phyloP scores from a whole-genome alignment of 2,329 filamentous ascomycete species.

The Hawksworthiomyces lignivorus region DNA sequence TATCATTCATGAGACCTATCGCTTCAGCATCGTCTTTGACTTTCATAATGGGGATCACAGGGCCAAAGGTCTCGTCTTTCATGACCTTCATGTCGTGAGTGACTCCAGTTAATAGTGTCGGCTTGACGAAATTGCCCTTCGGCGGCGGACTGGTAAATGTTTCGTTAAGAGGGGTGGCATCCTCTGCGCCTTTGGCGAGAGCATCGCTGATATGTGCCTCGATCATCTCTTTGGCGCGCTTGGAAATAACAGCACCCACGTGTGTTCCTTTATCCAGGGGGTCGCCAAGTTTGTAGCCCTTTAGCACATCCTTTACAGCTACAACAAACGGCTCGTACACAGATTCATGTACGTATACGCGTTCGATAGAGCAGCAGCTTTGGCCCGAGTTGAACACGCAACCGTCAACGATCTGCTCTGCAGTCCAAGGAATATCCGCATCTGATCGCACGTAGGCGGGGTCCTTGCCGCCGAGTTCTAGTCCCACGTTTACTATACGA shows the following conservation, averaged over 20 bases:
- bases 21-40: constrained; percentile 77
- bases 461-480: constrained; percentile 93
- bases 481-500: constrained; percentile 74
- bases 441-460: constrained; percentile 82
- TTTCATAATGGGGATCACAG: constrained; percentile 83
- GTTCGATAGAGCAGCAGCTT: constrained; percentile 88
- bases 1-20: constrained; percentile 83
- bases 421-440: constrained; percentile 83
- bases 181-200: constrained; percentile 71
- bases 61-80: constrained; percentile 92
- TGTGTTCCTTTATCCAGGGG: constrained; percentile 72
- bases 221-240: constrained; percentile 67
- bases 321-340: constrained; percentile 78
- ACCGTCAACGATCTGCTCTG: constrained; percentile 90
- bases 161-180: constrained; percentile 70
- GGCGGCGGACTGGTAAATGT: constrained; percentile 64
- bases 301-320: constrained; percentile 71
- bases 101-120: constrained; percentile 72
- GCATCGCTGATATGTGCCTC: constrained; percentile 76
- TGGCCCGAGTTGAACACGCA: constrained; percentile 98
- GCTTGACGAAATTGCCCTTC: constrained; percentile 84
- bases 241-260: constrained; percentile 82
- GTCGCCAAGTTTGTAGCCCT: constrained; percentile 80
- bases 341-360: constrained; percentile 81
- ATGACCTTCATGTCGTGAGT: constrained; percentile 81